Evolutionary conservation across 257 asterid species (phyloP).

Genomic region (Primulina tabacum): DNA sequence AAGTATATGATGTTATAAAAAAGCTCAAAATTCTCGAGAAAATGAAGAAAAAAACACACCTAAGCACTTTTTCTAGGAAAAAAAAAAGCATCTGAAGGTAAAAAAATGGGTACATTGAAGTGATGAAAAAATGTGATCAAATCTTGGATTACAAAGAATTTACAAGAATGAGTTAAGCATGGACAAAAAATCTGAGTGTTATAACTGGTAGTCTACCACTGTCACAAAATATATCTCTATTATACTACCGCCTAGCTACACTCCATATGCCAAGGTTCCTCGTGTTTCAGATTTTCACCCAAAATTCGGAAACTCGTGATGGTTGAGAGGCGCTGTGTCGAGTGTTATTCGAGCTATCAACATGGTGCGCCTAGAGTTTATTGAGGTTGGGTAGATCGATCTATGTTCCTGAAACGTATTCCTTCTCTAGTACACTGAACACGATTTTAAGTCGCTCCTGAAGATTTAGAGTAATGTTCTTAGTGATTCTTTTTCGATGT

Average conservation of each 20-base stretch:
- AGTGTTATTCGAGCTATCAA: not conserved
- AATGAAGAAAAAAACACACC: too few relatives aligned
- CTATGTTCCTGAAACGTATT: constrained; percentile 58
- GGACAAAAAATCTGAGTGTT: not conserved
- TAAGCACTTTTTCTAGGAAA: too few relatives aligned
- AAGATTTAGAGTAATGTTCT: constrained; percentile 63
- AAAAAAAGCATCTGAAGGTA: not conserved
- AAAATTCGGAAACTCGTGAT: not conserved
- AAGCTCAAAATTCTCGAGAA: too few relatives aligned
- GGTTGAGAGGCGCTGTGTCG: not conserved
- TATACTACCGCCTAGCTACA: not conserved
- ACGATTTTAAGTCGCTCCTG: constrained; percentile 78
- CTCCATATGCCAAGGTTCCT: not conserved
- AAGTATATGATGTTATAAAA: too few relatives aligned
- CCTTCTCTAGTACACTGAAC: constrained; percentile 81
- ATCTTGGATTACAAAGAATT: not conserved
- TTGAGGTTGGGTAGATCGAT: not conserved
- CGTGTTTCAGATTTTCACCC: not conserved
- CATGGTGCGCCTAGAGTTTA: not conserved
- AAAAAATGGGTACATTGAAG: not conserved
- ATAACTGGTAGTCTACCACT: not conserved
- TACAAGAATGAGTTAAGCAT: not conserved
- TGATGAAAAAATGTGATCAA: not conserved
- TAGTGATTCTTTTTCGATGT: constrained; percentile 78
- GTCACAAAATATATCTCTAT: not conserved